Base-by-base conservation (phyloP, 176 grass and related monocot genomes). In the Zoysia pacifica region DNA sequence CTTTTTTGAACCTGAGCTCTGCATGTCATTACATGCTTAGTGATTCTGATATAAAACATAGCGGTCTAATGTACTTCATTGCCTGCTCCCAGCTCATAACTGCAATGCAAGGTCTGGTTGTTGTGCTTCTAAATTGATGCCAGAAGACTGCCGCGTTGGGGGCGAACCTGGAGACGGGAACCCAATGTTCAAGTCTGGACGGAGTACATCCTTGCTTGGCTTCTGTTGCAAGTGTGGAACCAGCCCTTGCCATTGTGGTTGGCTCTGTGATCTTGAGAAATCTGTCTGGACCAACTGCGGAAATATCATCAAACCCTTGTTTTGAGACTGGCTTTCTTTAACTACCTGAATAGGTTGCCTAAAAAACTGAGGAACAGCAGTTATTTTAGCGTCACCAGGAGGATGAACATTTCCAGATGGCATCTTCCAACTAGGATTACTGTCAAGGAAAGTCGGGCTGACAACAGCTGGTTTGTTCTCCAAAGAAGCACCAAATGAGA, bases 31-130 rank as follows among this genome's bases (percentile, higher is more conserved):
- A 67, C 48, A 86, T 73, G 43, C 20, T 82, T 66, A 2, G 52
- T 55, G 65, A 72, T 77, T 67, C 60, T 72, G 42, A 18, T 61
- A 45, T 65, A 42, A 44, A 46, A 54, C 79, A 73, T 62, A 35
- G 50, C 15, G 44, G 72, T 59, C 50, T 14, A 72, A 72, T 71
- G 48, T 73, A 66, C 56, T 53, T 53, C 83, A 78, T 40, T 40
- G n/a, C 45, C 52, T 11, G 13, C 72, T 75, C 20, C 49, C 50
- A 60, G 67, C 40, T 94, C 84, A 99, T 70, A 99, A 79, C 79
- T 99, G 97, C 84, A 99, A 80, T 54, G 97, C 97, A 43, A 99
- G 90, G 79, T 99, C 97, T 74, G 97, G 97, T 48, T 99, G 97
- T 62, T 96, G 97, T 73, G 97, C 89, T 82, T 99, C 97, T 76